Evolutionary conservation across 192 early-diverging fungal species (phyloP).

Genomic region (Backusella liffmaniae): DNA sequence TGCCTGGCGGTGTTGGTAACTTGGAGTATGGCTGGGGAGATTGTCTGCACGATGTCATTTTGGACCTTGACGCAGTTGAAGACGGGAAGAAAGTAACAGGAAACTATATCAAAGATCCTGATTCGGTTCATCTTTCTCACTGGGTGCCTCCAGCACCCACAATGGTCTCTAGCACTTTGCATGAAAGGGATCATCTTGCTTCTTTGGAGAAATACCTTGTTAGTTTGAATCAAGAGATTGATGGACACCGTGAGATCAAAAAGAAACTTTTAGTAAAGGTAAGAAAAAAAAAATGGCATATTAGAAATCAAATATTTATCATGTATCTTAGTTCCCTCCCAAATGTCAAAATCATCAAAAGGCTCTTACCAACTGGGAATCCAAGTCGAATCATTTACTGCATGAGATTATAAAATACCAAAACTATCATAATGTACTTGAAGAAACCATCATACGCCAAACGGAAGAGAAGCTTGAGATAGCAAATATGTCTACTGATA

Average conservation of each 20-base stretch:
- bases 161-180: slow-evolving; percentile 36
- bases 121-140: slow-evolving; percentile 38
- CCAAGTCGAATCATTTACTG: slow-evolving; percentile 71
- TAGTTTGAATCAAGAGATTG: slow-evolving; percentile 67
- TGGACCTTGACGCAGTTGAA: slow-evolving; percentile 28
- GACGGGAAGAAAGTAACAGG: slow-evolving; percentile 21
- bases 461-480: neutral
- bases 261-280: slow-evolving; percentile 45
- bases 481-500: neutral
- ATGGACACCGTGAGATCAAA: slow-evolving; percentile 62
- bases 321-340: slow-evolving; percentile 51
- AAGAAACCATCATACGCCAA: slow-evolving; percentile 37
- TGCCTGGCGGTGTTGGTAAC: slow-evolving; percentile 84
- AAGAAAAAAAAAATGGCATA: neutral
- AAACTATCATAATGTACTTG: slow-evolving; percentile 73
- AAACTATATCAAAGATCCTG: slow-evolving; percentile 14
- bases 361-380: slow-evolving; percentile 80
- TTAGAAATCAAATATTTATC: neutral
- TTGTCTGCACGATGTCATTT: slow-evolving; percentile 36
- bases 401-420: slow-evolving; percentile 85
- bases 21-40: slow-evolving; percentile 93
- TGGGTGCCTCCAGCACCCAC: slow-evolving; percentile 53
- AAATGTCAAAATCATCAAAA: slow-evolving; percentile 58
- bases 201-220: slow-evolving; percentile 61
- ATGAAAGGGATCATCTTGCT: slow-evolving; percentile 56